Conservation (phyloP, 2,329 filamentous ascomycete genomes). For the Claviceps capensis region DNA sequence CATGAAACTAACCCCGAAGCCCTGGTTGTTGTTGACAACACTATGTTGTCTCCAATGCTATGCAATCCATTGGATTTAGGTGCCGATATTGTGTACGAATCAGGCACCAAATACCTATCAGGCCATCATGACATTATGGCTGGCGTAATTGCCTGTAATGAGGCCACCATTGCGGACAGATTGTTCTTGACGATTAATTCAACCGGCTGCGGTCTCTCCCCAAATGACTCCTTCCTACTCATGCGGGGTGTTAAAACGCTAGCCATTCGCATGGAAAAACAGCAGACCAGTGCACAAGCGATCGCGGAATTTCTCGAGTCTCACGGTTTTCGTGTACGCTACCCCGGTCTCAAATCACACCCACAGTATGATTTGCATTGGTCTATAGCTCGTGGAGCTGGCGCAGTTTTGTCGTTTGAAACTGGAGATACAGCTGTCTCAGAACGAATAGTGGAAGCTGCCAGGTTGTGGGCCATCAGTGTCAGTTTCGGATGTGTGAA, state of each 20-base stretch:
- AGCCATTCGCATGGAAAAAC: constrained; percentile 96
- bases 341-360: constrained; percentile 86
- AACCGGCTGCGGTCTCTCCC: constrained; percentile 83
- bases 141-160: constrained; percentile 86
- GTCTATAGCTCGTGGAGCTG: constrained; percentile 87
- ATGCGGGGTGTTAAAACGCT: constrained; percentile 94
- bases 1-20: constrained; percentile 68
- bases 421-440: constrained; percentile 75
- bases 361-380: constrained; percentile 94
- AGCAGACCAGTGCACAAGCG: constrained; percentile 79
- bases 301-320: constrained; percentile 88
- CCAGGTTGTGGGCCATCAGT: constrained; percentile 84
- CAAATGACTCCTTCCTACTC: constrained; percentile 91
- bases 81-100: constrained; percentile 94
- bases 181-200: constrained; percentile 97
- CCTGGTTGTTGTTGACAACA: constrained; percentile 91
- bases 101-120: constrained; percentile 92
- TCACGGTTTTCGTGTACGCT: constrained; percentile 87
- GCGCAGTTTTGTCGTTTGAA: constrained; percentile 91
- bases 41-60: constrained; percentile 93
- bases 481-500: constrained; percentile 98
- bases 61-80: constrained; percentile 88
- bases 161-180: constrained; percentile 66
- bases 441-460: constrained; percentile 87
- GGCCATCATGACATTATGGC: constrained; percentile 99